These are phyloP conservation scores for Hypoxylon sp. DNA, from an alignment of 2,329 filamentous ascomycete genomes.

Conservation along the genomic window DNA sequence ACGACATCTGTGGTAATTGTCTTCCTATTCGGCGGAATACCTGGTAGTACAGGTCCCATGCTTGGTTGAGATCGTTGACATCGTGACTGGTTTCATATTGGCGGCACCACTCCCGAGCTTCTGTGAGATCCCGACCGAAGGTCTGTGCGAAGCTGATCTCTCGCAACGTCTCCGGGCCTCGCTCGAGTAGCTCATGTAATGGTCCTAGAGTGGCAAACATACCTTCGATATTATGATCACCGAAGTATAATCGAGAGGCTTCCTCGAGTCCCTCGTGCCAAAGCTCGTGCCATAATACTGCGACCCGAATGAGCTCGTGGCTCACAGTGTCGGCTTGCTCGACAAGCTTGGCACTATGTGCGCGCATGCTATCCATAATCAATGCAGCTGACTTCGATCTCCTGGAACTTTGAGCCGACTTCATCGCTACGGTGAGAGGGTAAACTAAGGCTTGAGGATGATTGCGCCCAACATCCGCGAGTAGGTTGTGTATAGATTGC, in stretches of 20 bases:
- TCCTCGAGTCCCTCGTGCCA: slow-evolving; percentile 99
- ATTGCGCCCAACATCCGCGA: slow-evolving; percentile 92
- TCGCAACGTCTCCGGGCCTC: slow-evolving; percentile 90
- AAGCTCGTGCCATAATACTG: slow-evolving; percentile 97
- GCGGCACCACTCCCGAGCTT: slow-evolving; percentile 96
- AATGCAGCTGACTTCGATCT: slow-evolving; percentile 89
- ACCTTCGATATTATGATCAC: slow-evolving; percentile 95
- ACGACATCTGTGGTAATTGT: slow-evolving; percentile 92
- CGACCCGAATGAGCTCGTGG: slow-evolving; percentile 95
- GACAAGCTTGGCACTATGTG: slow-evolving; percentile 92
- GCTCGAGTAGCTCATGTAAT: slow-evolving; percentile 90
- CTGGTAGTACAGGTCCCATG: slow-evolving; percentile 99
- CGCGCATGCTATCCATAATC: slow-evolving; percentile 98
- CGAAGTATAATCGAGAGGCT: slow-evolving; percentile 95
- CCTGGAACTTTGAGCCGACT: slow-evolving; percentile 85
- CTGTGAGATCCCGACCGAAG: slow-evolving; percentile 93
- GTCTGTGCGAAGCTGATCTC: slow-evolving; percentile 98
- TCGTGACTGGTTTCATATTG: slow-evolving; percentile 92
- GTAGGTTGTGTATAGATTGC: slow-evolving; percentile 89
- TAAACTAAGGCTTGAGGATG: slow-evolving; percentile 98
- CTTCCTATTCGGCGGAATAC: slow-evolving; percentile 96
- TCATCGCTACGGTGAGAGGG: slow-evolving; percentile 97
- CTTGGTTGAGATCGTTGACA: slow-evolving; percentile 94
- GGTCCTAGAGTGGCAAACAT: slow-evolving; percentile 95
- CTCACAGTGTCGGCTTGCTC: slow-evolving; percentile 97